A percentile compares a stretch with the other conserved stretches of the same genome.
These are phyloP conservation scores for Beta lomatogona DNA, from an alignment of 179 eudicot species.

Conservation along the genomic window DNA sequence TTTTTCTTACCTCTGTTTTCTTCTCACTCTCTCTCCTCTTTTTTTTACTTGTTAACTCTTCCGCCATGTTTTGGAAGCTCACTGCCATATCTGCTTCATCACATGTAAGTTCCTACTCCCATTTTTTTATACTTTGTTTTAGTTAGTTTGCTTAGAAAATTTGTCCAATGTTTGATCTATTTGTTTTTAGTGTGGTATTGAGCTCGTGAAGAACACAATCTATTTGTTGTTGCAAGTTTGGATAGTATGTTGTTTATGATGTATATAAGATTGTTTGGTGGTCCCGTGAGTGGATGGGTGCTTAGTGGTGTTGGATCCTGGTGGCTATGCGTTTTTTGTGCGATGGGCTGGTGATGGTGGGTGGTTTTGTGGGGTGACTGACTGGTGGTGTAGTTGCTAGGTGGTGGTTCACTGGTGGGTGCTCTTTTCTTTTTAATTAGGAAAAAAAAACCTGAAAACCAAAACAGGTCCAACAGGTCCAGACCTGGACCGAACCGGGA, in stretches of 20 bases:
- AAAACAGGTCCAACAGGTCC: too few relatives aligned
- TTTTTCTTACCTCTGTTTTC: background rate
- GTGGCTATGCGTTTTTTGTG: too few relatives aligned
- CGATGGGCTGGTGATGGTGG: too few relatives aligned
- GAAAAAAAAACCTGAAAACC: too few relatives aligned
- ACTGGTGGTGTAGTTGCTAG: too few relatives aligned
- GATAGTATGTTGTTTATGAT: background rate
- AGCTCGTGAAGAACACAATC: background rate
- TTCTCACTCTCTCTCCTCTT: background rate
- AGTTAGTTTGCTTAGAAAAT: background rate
- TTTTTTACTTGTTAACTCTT: background rate
- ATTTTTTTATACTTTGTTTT: background rate
- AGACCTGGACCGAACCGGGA: too few relatives aligned
- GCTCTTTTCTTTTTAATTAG: too few relatives aligned
- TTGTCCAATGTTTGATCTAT: constrained; percentile 10
- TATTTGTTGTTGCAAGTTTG: background rate
- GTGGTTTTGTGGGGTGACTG: too few relatives aligned
- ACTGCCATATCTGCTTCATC: constrained; percentile 70
- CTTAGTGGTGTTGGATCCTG: too few relatives aligned
- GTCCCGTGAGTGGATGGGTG: too few relatives aligned
- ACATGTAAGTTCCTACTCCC: constrained; percentile 51
- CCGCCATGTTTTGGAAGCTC: constrained; percentile 75
- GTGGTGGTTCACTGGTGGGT: too few relatives aligned
- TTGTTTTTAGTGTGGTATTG: background rate
- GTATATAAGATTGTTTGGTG: background rate